Conservation (phyloP, 345 rosid genomes). For the Gossypium sturtianum region DNA sequence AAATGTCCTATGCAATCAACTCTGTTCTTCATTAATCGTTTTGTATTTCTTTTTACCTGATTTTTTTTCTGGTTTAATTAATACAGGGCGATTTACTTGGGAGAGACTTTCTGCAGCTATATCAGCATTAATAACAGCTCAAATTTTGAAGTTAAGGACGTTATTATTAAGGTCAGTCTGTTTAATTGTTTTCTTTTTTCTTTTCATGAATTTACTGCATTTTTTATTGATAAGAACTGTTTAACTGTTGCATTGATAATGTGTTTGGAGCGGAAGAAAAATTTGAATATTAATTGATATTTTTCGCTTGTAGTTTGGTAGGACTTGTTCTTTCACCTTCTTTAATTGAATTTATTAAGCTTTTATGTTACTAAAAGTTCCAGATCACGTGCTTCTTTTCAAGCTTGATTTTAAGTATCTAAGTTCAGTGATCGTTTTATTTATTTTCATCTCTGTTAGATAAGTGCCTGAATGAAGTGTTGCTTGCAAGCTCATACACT, state of each 20-base stretch:
- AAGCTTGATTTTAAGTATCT: not conserved
- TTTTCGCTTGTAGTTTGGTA: not conserved
- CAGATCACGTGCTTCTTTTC: not conserved
- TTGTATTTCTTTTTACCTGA: no score
- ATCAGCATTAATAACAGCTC: constrained; percentile 90
- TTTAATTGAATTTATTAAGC: not conserved
- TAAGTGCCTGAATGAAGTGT: not conserved
- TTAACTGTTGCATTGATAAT: not conserved
- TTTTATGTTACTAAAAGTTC: not conserved
- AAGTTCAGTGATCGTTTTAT: not conserved
- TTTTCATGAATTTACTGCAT: not conserved
- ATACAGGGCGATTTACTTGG: not conserved
- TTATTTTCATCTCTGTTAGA: not conserved
- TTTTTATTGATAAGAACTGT: not conserved
- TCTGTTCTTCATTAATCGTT: no score
- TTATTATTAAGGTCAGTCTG: constrained; percentile 34
- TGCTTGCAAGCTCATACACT: not conserved
- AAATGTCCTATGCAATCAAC: not conserved
- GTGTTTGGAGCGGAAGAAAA: not conserved
- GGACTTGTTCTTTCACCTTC: not conserved
- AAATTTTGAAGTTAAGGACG: constrained; percentile 72
- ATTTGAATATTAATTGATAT: not conserved
- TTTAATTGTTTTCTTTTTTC: not conserved
- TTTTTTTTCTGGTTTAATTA: not conserved
- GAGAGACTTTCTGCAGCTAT: constrained; percentile 40